Percentiles rank a stretch among this genome's conserved stretches.
phyloP scores from a whole-genome alignment of 2,329 filamentous ascomycete genomes.

The Pseudopyricularia cyperi region DNA sequence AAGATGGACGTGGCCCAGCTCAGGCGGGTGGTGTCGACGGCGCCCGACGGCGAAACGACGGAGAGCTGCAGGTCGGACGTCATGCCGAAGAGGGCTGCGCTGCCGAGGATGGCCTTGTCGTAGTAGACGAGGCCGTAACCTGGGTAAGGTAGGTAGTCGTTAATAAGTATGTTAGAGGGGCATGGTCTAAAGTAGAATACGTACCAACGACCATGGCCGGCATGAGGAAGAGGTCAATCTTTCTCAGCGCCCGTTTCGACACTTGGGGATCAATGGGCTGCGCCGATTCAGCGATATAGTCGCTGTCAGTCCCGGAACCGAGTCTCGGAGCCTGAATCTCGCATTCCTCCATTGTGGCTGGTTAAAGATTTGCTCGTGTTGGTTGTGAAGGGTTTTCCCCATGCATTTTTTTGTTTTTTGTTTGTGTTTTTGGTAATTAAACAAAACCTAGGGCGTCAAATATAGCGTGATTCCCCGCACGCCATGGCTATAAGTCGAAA shows the following conservation, averaged over 20 bases:
- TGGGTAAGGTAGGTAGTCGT: too few relatives aligned
- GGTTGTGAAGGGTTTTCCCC: too few relatives aligned
- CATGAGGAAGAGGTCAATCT: conserved; percentile 44
- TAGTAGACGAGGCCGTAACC: conserved; percentile 53
- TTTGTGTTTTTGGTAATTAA: too few relatives aligned
- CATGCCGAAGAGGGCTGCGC: conserved; percentile 65
- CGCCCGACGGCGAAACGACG: conserved; percentile 27
- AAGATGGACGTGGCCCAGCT: conserved; percentile 70
- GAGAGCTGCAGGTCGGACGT: conserved; percentile 51
- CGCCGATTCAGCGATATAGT: background rate
- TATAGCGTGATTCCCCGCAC: too few relatives aligned
- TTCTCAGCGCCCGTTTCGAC: conserved; percentile 34
- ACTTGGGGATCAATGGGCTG: conserved; percentile 25
- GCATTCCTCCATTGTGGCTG: background rate
- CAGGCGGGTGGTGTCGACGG: conserved; percentile 52
- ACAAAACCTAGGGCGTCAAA: too few relatives aligned
- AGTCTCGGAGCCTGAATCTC: background rate
- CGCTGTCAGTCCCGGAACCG: background rate
- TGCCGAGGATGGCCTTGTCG: conserved; percentile 64
- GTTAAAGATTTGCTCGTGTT: too few relatives aligned
- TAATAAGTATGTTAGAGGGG: too few relatives aligned
- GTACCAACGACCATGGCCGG: conserved; percentile 40
- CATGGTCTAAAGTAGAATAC: background rate
- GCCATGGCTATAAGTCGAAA: too few relatives aligned
- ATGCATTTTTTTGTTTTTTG: too few relatives aligned